A percentile compares a stretch with the other conserved stretches of the same genome.
These are phyloP conservation scores for Aspergillus tubingensis DNA, from an alignment of 2,329 filamentous ascomycete species.

Conservation along the genomic window DNA sequence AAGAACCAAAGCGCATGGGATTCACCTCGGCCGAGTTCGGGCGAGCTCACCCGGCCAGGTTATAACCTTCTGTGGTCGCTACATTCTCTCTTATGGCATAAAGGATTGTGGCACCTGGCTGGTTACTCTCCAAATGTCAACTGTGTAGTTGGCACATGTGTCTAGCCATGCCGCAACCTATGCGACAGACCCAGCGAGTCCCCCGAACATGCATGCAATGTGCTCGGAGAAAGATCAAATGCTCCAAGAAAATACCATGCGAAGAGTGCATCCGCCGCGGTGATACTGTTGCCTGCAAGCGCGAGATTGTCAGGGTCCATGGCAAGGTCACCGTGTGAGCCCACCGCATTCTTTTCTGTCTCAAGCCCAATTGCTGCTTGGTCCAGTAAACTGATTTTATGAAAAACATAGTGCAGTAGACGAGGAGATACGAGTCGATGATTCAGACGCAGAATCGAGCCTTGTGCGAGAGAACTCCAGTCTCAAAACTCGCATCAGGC, in stretches of 20 bases:
- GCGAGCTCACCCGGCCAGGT: not conserved
- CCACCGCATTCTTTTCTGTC: not conserved
- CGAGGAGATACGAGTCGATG: not conserved
- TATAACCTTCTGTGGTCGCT: not conserved
- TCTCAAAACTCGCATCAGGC: conserved; percentile 7
- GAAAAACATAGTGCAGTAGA: not conserved
- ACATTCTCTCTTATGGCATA: too few species aligned
- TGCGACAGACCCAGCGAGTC: conserved; percentile 11
- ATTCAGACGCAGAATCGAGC: not conserved
- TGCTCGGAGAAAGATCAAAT: conserved; percentile 9
- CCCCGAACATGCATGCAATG: conserved; percentile 8
- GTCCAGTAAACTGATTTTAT: not conserved
- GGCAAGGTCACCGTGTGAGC: conserved; percentile 8
- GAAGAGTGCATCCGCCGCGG: conserved; percentile 8
- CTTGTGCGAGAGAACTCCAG: conserved; percentile 2
- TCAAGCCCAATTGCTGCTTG: not conserved
- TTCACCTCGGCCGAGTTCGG: not conserved
- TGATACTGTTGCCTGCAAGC: conserved; percentile 1
- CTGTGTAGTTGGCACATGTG: not conserved
- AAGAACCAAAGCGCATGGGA: not conserved
- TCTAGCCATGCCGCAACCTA: not conserved
- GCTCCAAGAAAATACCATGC: conserved; percentile 10
- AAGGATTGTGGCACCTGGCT: not conserved
- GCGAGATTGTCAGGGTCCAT: conserved; percentile 8
- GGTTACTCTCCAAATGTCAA: not conserved